These are phyloP conservation scores for Panicum miliaceum DNA, from an alignment of 176 grass and related monocot species.

Conservation along the genomic window DNA sequence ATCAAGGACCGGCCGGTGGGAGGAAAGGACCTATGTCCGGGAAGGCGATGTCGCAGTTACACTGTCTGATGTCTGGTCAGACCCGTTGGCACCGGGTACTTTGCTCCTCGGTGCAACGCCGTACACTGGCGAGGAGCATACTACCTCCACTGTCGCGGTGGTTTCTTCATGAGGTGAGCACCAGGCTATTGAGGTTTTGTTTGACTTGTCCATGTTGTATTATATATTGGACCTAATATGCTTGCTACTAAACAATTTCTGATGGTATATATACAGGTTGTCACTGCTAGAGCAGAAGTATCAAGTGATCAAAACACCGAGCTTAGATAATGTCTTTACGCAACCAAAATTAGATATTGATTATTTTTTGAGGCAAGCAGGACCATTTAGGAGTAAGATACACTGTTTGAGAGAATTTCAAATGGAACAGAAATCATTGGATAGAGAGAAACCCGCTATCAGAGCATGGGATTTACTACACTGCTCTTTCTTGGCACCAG, in stretches of 20 bases:
- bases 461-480: not conserved
- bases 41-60: not conserved
- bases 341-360: not conserved
- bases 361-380: not conserved
- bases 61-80: not conserved
- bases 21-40: not conserved
- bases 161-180: not conserved
- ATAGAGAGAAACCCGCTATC: not conserved
- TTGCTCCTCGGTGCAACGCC: not conserved
- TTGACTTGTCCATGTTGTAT: not conserved
- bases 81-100: not conserved
- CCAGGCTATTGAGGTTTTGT: not conserved
- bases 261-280: not conserved
- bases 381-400: not conserved
- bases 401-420: not conserved
- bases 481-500: not conserved
- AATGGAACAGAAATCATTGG: not conserved
- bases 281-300: slow-evolving; percentile 5
- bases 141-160: not conserved
- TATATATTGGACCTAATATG: not conserved
- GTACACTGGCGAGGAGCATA: slow-evolving; percentile 14
- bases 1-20: not conserved
- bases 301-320: not conserved
- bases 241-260: not conserved
- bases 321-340: not conserved